phyloP scores from a whole-genome alignment of 2,329 filamentous ascomycete species.

The Tolypocladium sp. region DNA sequence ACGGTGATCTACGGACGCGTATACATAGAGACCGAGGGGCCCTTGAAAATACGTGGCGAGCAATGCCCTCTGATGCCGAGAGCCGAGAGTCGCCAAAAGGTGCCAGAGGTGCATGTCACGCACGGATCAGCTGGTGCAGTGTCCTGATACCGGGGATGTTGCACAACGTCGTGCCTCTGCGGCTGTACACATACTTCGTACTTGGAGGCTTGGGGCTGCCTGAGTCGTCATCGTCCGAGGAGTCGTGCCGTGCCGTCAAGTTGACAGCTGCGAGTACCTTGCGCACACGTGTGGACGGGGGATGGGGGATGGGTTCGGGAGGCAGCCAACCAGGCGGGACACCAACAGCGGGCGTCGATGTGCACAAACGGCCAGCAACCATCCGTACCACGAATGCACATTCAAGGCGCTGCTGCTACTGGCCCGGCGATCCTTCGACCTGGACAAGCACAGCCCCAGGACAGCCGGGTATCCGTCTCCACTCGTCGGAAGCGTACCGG shows the following conservation, averaged over 20 bases:
- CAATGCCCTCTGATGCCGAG: background rate
- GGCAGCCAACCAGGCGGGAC: background rate
- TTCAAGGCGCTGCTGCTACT: background rate
- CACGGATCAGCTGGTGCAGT: too few species aligned
- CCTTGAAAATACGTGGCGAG: background rate
- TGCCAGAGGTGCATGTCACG: too few species aligned
- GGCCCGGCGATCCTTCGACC: background rate
- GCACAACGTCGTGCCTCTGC: too few species aligned
- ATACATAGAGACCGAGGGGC: background rate
- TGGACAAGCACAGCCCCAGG: background rate
- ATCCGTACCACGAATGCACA: too few species aligned
- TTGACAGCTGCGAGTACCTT: background rate
- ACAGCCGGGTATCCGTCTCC: background rate
- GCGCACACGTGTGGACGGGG: background rate
- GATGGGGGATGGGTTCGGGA: background rate
- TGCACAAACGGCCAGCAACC: background rate
- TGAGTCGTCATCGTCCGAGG: too few species aligned
- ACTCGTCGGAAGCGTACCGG: background rate
- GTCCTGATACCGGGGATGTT: too few species aligned
- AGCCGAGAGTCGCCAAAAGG: background rate
- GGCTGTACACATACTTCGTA: too few species aligned
- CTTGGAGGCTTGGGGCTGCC: too few species aligned
- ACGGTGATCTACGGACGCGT: background rate
- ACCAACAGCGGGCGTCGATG: background rate
- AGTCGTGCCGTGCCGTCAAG: background rate